Percentiles rank a stretch among this genome's conserved stretches.
Conservation (phyloP, 108 stramenopile species). For the Pseudonitzschia multistriata region DNA sequence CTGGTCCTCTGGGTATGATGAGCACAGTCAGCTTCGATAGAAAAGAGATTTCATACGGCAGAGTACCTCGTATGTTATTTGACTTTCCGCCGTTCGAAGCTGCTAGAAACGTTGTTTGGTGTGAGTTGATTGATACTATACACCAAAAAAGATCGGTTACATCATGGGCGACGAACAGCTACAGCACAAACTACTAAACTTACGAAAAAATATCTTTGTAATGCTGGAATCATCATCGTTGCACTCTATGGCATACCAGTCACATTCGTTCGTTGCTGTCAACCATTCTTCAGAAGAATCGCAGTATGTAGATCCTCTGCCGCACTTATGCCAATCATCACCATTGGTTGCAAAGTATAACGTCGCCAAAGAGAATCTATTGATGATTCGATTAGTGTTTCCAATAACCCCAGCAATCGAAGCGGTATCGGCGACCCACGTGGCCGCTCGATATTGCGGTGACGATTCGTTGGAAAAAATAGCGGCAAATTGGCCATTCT, state of each 20-base stretch:
- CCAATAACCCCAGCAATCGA: not conserved
- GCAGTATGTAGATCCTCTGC: constrained; percentile 13
- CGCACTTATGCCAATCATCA: constrained; percentile 32
- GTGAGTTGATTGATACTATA: not conserved
- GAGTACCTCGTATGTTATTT: constrained; percentile 27
- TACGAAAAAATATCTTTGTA: constrained; percentile 25
- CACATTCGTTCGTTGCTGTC: constrained; percentile 29
- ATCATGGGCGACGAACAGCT: not conserved
- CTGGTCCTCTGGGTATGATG: constrained; percentile 7
- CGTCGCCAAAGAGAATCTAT: constrained; percentile 34
- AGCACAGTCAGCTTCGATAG: constrained; percentile 20
- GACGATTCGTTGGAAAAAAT: constrained; percentile 14
- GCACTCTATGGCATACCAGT: constrained; percentile 26
- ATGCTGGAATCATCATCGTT: constrained; percentile 4
- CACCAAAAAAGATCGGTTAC: not conserved
- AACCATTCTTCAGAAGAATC: constrained; percentile 19
- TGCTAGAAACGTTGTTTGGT: not conserved
- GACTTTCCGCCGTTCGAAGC: constrained; percentile 9
- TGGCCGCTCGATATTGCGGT: constrained; percentile 26
- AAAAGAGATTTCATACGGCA: constrained; percentile 29
- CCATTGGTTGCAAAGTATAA: constrained; percentile 42
- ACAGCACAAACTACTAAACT: constrained; percentile 12
- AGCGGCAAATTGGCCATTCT: not conserved
- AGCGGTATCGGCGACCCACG: constrained; percentile 19
- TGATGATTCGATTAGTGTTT: constrained; percentile 22